Conservation (phyloP, 2,329 filamentous ascomycete genomes). For the Teratosphaeria zuluensis region DNA sequence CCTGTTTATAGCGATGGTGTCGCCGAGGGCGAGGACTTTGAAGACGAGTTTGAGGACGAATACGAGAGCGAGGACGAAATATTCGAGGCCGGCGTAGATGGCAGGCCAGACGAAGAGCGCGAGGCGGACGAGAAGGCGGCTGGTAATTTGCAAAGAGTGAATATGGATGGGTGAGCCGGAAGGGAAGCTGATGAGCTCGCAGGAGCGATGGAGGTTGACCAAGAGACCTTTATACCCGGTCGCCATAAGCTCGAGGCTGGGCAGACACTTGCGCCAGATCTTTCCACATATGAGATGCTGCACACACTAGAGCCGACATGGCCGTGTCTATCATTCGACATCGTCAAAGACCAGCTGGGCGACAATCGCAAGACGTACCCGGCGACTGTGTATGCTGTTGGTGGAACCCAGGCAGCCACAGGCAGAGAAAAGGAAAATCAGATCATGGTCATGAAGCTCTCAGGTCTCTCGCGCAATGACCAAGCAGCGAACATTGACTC, state of each 20-base stretch:
- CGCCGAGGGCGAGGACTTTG: conserved; percentile 62
- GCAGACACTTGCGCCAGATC: conserved; percentile 82
- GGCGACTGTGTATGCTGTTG: conserved; percentile 87
- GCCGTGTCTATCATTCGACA: conserved; percentile 95
- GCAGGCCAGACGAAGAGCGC: conserved; percentile 79
- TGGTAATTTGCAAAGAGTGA: conserved; percentile 35
- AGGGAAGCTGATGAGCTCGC: conserved; percentile 5
- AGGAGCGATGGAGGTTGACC: conserved; percentile 87
- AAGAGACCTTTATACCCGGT: conserved; percentile 91
- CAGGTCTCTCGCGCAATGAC: conserved; percentile 81
- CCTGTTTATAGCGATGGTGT: conserved; percentile 42
- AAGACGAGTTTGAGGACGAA: conserved; percentile 90
- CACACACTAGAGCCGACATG: conserved; percentile 89
- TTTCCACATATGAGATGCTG: conserved; percentile 95
- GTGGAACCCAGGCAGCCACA: conserved; percentile 82
- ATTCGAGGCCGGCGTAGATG: conserved; percentile 87
- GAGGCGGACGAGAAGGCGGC: conserved; percentile 73
- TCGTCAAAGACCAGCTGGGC: conserved; percentile 75
- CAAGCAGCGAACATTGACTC: conserved; percentile 57
- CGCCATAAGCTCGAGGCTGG: conserved; percentile 83
- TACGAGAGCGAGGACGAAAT: conserved; percentile 79
- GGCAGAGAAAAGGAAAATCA: conserved; percentile 74
- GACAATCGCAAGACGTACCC: conserved; percentile 89
- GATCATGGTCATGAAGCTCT: conserved; percentile 93
- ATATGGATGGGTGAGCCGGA: conserved; percentile 2